Percentiles rank a stretch among this genome's conserved stretches.
Conservation (phyloP, 1,284 basidiomycete genomes). For the Apiotrichum veenhuisii region DNA sequence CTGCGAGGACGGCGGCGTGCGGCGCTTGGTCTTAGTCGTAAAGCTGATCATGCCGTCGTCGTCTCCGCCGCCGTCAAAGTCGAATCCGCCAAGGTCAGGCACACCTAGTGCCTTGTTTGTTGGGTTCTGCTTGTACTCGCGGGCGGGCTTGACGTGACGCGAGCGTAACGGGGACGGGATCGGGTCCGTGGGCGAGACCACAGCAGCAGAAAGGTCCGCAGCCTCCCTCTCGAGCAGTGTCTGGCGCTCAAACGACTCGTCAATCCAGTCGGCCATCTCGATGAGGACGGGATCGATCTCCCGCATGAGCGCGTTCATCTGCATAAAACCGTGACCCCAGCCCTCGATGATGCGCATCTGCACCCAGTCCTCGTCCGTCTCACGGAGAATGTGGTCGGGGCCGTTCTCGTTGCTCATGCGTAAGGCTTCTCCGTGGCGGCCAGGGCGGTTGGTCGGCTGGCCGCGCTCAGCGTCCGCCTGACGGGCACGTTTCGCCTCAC, state of each 20-base stretch:
- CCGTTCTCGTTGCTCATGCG: constrained; percentile 48
- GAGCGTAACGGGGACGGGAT: constrained; percentile 22
- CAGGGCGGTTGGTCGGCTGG: not conserved
- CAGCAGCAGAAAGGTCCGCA: constrained; percentile 24
- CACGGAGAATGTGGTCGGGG: constrained; percentile 55
- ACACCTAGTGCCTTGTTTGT: constrained; percentile 32
- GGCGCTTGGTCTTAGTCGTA: constrained; percentile 50
- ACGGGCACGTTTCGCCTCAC: constrained; percentile 82
- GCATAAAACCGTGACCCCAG: constrained; percentile 90
- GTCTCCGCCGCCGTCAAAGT: constrained; percentile 21
- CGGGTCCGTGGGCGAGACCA: not conserved
- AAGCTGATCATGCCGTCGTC: constrained; percentile 53
- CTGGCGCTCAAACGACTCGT: constrained; percentile 62
- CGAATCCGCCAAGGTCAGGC: constrained; percentile 41
- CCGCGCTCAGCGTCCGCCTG: constrained; percentile 57
- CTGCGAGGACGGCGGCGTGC: constrained; percentile 46
- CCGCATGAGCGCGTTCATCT: constrained; percentile 81
- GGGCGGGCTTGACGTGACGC: constrained; percentile 42
- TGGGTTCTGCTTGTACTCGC: constrained; percentile 33
- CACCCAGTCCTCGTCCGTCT: constrained; percentile 91
- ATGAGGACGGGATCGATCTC: constrained; percentile 73
- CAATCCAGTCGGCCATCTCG: constrained; percentile 91
- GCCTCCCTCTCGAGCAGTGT: constrained; percentile 33
- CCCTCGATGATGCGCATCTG: constrained; percentile 85
- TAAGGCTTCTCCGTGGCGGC: constrained; percentile 50